Base-by-base conservation (phyloP, 106 monocot species). In the Acorus gramineus region DNA sequence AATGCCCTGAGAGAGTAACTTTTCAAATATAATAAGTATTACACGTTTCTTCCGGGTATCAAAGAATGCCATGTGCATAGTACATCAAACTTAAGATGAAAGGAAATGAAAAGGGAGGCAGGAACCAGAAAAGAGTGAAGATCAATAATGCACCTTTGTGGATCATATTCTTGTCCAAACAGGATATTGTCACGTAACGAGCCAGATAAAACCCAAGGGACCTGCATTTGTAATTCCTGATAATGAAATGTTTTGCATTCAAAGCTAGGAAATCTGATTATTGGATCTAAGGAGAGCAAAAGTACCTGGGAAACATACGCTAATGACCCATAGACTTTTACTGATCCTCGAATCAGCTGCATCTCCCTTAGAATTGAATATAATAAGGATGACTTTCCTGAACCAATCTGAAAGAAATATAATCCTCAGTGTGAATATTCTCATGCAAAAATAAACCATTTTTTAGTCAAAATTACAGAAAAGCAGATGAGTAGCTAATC, bases 261-360 rank as follows among this genome's bases (percentile, higher is more conserved):
- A 49, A 57, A 51, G 47, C 5, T 56, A 43, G 11, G 4, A 48
- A 44, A 14, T 47, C n/a, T 48, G 59, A 42, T 45, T 50, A 43
- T n/a, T 60, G 14, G 7, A 4, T 50, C 56, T 48, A 42, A 8
- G 14, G 11, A 28, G 66, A 14, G 57, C 2, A 64, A 47, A 2
- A 4, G 44, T 75, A 98, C 96, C 91, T 98, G 96, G 75, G 91
- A 81, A 3, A 85, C 91, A 79, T 98, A 98, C 70, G 91, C 72
- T 65, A 79, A 70, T 71, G 88, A 83, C 60, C 96, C 91, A 69
- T 55, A 44, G 57, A 73, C 79, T 71, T 56, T 60, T 69, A 83
- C 56, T 58, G 58, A 71, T 14, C 96, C 96, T 77, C 68, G 60
- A 75, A 81, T 63, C 72, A 65, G 66, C 5, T 57, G 66, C 85